Evolutionary conservation across 352 stramenopile species (phyloP), one percentile per base, ranked within the genome.

Genomic region (Globisporangium emineosum): DNA sequence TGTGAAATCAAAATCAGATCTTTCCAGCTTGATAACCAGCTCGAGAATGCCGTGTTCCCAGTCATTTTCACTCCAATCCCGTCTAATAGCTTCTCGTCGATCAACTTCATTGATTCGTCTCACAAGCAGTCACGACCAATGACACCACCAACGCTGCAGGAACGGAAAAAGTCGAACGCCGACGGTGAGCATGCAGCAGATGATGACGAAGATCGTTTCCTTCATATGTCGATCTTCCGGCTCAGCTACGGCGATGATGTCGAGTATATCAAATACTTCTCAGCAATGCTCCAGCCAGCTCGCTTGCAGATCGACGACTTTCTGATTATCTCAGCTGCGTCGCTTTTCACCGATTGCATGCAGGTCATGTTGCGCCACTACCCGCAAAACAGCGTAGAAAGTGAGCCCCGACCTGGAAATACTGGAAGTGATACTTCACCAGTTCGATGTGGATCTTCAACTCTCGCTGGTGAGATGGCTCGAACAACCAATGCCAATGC

Each of bases 201-300:
- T 0, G 62, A 71, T 5, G 32, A 49, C 6, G 64, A 72, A 7
- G 65, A 68, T 6, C 78, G 77, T 9, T 93, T 94, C 27, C 79
- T 96, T 10, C 88, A 96, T 57, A 33, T 94, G 8, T 96, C 88
- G 5, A 63, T 93, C 8, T 72, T 94, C 17, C 76, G 84, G n/a
- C 67, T 94, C 0, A 83, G 78, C 58, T 94, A 94, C 37, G 84
- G 87, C 13, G 81, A 88, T 15, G 86, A 90, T 33, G 87, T 95
- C 40, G 86, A 96, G 63, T 96, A 94, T 53, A 88, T 94, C 64
- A 93, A 94, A 62, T 95, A 95, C 50, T 76, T 95, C 17, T 93
- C 87, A 0, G 78, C 79, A 0, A 91, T 95, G 80, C 68, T 95
- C 60, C 87, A 92, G 50, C 87, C 87, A 3, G 74, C 76, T 9